A percentile compares a stretch with the other conserved stretches of the same genome.
phyloP scores from a whole-genome alignment of 2,329 filamentous ascomycete species.

The Talaromyces piceae region DNA sequence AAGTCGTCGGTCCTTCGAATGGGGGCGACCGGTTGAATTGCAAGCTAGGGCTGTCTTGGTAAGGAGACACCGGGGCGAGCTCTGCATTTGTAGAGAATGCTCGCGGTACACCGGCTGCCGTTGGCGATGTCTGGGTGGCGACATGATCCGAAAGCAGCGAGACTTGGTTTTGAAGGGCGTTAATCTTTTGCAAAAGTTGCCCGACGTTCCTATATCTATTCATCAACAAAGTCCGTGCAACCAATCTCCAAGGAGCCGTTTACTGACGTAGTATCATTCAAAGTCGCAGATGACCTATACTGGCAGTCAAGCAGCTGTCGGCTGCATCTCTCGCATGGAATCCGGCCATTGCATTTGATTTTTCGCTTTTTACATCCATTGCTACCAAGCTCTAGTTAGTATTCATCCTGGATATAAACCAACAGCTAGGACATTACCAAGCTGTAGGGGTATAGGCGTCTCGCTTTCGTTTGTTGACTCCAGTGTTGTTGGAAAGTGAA shows the following conservation, averaged over 20 bases:
- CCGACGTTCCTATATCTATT: neutral
- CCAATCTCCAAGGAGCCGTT: neutral
- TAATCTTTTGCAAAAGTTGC: neutral
- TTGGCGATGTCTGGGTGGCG: neutral
- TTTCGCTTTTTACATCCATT: neutral
- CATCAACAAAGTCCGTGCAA: neutral
- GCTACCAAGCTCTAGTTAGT: neutral
- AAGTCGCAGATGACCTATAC: neutral
- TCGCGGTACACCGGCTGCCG: neutral
- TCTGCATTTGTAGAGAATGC: neutral
- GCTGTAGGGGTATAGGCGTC: neutral
- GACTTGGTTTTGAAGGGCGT: neutral
- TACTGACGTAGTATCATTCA: neutral
- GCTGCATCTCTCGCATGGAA: neutral
- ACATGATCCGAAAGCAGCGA: neutral
- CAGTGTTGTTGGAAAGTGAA: neutral
- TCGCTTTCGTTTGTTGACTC: neutral
- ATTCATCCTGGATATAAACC: neutral
- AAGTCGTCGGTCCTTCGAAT: neutral
- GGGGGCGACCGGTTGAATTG: neutral
- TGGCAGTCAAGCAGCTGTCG: neutral
- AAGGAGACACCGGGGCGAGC: neutral
- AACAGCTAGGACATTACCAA: neutral
- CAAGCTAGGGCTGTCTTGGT: neutral
- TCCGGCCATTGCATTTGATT: conserved; percentile 1